Percentiles rank a stretch among this genome's conserved stretches.
Evolutionary conservation across 225 moss, liverwort and hornwort genomes (phyloP).

Genomic region (Pseudoscleropodium purum): DNA sequence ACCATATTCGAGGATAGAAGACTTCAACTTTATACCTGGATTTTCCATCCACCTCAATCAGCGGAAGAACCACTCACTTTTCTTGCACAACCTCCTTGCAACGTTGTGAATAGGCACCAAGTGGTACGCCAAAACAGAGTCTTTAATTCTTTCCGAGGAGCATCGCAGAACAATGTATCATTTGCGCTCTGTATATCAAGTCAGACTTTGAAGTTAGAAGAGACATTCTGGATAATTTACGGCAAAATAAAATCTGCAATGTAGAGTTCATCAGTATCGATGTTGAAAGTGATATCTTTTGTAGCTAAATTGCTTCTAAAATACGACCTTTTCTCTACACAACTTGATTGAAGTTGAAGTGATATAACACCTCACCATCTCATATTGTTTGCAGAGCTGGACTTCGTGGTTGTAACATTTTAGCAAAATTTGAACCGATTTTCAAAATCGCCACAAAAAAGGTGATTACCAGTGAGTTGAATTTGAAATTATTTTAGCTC

Average conservation of each 20-base stretch:
- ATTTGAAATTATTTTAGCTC: neutral
- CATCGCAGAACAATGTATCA: neutral
- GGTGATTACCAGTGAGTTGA: neutral
- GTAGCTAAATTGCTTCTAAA: neutral
- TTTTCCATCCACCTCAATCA: constrained; percentile 1
- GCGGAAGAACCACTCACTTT: neutral
- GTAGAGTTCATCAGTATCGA: neutral
- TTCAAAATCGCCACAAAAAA: neutral
- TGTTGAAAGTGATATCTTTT: neutral
- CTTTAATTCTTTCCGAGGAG: neutral
- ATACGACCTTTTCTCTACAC: neutral
- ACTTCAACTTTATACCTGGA: constrained; percentile 3
- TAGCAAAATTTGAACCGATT: neutral
- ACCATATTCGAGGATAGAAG: constrained; percentile 11
- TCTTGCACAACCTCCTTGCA: neutral
- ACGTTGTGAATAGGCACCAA: constrained; percentile 1
- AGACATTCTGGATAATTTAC: neutral
- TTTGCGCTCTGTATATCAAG: neutral
- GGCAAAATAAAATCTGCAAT: neutral
- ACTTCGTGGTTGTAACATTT: neutral
- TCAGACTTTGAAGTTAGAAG: neutral
- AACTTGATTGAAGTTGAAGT: neutral
- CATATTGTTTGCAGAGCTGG: neutral
- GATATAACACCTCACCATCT: neutral
- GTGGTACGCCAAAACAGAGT: constrained; percentile 2